Conservation (phyloP, 164 flowering plant genomes). For the Vitis rupestris region DNA sequence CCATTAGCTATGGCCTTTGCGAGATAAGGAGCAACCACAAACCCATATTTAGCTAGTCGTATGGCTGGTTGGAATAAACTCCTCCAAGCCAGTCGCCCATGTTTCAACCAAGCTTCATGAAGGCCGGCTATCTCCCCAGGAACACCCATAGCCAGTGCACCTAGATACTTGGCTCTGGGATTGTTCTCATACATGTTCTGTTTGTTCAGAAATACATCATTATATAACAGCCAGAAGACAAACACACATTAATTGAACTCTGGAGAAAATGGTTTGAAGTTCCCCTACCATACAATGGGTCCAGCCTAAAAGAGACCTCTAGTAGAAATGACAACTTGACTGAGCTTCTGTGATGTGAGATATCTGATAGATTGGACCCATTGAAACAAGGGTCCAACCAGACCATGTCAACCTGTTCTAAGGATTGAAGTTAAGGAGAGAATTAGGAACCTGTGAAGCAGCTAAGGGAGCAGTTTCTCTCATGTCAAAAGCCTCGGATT, state of each 20-base stretch:
- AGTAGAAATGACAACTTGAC: background rate
- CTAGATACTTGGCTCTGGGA: slow-evolving; percentile 41
- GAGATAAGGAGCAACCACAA: slow-evolving; percentile 53
- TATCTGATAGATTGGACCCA: background rate
- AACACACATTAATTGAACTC: background rate
- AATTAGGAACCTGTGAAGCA: slow-evolving; percentile 62
- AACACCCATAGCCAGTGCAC: slow-evolving; percentile 79
- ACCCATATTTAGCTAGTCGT: slow-evolving; percentile 76
- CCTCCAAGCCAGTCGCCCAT: slow-evolving; percentile 84
- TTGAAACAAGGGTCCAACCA: slow-evolving; percentile 1
- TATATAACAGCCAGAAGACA: background rate
- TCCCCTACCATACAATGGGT: slow-evolving; percentile 1
- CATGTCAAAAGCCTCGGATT: slow-evolving; percentile 61
- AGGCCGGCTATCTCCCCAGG: slow-evolving; percentile 98
- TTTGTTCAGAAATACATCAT: background rate
- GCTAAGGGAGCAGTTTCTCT: slow-evolving; percentile 92
- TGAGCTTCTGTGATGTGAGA: background rate
- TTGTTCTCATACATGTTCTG: slow-evolving; percentile 82
- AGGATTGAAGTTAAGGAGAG: background rate
- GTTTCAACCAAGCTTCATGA: slow-evolving; percentile 66
- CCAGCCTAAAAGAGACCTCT: background rate
- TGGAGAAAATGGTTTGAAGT: background rate
- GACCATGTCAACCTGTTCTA: background rate
- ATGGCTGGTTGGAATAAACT: slow-evolving; percentile 72
- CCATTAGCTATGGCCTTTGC: slow-evolving; percentile 17